Evolutionary conservation across 176 grass and related monocot species (phyloP), one percentile per base, ranked within the genome.

Genomic region (Aegilops speltoides): DNA sequence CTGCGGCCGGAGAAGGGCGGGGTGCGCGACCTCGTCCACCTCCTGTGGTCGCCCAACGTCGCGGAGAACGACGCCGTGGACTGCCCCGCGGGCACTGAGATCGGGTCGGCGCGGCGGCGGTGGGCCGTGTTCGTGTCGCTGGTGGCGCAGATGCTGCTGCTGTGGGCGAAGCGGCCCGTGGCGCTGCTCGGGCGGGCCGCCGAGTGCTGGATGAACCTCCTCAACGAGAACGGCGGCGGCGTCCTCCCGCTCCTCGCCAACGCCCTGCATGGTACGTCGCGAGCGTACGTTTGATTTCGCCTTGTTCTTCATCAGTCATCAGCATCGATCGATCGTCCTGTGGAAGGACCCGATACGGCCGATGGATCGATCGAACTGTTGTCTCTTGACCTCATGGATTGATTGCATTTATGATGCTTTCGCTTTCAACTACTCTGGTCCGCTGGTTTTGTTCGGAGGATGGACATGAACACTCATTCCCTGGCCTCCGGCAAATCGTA

Each of bases 171-270:
- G 84, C 89, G 85, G 68, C 95, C 93, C n/a, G 76, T 95, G 82
- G 93, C 95, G 28, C 24, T 82, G 26, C 28, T 94, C 4, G 95
- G 95, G 46, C 19, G 50, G 3, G 54, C 16, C 5, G 29, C 90
- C 8, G 95, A 91, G 89, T 81, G 73, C 85, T 95, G 90, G 95
- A 89, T 91, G 91, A 97, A 97, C 87, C 78, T 97, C 59, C 81
- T 93, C 80, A 63, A 68, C 29, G 89, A 89, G 46, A 95, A 97
- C 57, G 89, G 85, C 64, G 79, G 92, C 52, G 71, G 90, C 77
- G 80, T 91, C 40, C 6, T 77, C 61, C 8, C 6, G 32, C 87
- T 97, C 78, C 0, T 94, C 50, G 34, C 43, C 65, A 91, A 77
- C 68, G 69, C 88, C 60, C 78, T 92, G 8, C 87, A 36, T 80